A percentile compares a stretch with the other conserved stretches of the same genome.
Conservation (phyloP, 306 rosid genomes). For the apple (Malus domestica) region DNA sequence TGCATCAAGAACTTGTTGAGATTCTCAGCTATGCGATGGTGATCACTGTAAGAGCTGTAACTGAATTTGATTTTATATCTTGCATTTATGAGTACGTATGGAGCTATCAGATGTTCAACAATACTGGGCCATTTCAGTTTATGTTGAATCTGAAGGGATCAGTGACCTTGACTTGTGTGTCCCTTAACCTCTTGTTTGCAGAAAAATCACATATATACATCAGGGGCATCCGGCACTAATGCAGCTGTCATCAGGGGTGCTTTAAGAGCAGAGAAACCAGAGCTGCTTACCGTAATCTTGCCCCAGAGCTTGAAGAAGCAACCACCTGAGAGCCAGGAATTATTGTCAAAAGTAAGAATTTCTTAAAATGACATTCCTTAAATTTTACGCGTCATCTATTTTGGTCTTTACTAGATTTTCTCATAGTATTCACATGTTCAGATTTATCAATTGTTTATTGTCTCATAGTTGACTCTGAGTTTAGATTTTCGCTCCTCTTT, state of each 20-base stretch:
- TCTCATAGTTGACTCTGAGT: neutral
- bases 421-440: neutral
- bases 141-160: neutral
- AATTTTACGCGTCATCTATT: neutral
- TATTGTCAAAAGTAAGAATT: conserved; percentile 78
- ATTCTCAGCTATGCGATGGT: conserved; percentile 99
- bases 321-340: conserved; percentile 98
- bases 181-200: conserved; percentile 30
- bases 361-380: neutral
- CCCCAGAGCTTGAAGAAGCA: conserved; percentile 96
- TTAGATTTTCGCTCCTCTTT: neutral
- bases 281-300: conserved; percentile 90
- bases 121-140: conserved; percentile 9
- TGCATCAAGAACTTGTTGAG: conserved; percentile 97
- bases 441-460: neutral
- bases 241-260: conserved; percentile 99
- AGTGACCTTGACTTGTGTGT: conserved; percentile 8
- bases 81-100: conserved; percentile 14
- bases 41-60: conserved; percentile 71
- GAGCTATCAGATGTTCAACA: conserved; percentile 8
- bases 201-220: conserved; percentile 96
- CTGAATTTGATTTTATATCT: neutral
- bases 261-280: conserved; percentile 96
- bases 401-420: neutral
- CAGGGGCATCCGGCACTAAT: conserved; percentile 99